phyloP scores from a whole-genome alignment of 2,329 filamentous ascomycete genomes.

The Hymenotorrendiella dingleyae region DNA sequence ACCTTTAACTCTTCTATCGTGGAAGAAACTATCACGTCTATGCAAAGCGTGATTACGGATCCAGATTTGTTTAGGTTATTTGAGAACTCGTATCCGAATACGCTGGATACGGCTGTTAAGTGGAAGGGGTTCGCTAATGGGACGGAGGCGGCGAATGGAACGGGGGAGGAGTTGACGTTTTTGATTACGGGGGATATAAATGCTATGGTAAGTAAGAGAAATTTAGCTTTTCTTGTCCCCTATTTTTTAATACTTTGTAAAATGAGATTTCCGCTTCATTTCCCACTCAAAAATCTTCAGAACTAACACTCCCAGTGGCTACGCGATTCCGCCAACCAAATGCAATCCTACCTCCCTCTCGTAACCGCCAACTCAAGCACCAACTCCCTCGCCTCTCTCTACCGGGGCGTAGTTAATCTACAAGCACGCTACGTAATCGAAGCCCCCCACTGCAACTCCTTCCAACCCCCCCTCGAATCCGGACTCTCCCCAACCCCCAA shows the following conservation, averaged over 20 bases:
- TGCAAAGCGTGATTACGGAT: conserved; percentile 66
- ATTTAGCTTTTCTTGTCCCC: no score
- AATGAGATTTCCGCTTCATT: no score
- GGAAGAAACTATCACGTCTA: conserved; percentile 66
- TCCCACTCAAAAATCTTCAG: no score
- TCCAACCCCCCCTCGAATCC: conserved; percentile 77
- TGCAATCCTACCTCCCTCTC: conserved; percentile 62
- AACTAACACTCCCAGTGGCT: no score
- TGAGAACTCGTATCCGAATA: conserved; percentile 68
- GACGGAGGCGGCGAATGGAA: conserved; percentile 47
- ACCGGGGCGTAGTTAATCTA: conserved; percentile 65
- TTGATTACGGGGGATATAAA: conserved; percentile 61
- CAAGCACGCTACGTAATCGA: conserved; percentile 62
- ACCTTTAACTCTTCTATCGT: conserved; percentile 74
- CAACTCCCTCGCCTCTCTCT: conserved; percentile 60
- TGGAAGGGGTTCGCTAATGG: no score
- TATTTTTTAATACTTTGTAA: no score
- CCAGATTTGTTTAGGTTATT: conserved; percentile 69
- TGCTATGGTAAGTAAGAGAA: no score
- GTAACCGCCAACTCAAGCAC: conserved; percentile 46
- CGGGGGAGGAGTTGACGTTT: conserved; percentile 58
- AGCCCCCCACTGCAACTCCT: conserved; percentile 82
- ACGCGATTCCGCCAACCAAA: conserved; percentile 72
- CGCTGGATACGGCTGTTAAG: conserved; percentile 64
- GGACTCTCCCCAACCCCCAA: conserved; percentile 54